Percentiles rank a stretch among this genome's conserved stretches.
Evolutionary conservation across 1,284 basidiomycete species (phyloP).

Genomic region (Pseudozyma pruni): DNA sequence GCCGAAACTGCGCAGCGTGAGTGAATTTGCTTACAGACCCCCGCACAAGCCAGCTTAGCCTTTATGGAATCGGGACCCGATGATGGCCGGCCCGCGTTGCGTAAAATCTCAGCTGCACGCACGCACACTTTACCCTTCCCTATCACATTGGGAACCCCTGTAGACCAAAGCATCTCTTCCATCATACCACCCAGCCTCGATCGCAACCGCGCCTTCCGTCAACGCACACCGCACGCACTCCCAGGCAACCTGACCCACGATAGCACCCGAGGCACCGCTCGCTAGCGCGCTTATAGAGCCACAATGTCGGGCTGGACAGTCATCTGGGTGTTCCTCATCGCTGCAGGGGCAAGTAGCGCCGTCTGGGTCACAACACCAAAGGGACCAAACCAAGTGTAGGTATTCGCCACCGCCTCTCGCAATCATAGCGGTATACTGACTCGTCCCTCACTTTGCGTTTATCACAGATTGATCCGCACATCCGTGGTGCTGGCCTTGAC

Average conservation of each 20-base stretch:
- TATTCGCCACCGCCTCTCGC: neutral
- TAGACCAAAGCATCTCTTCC: conserved; percentile 1
- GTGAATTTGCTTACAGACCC: conserved; percentile 5
- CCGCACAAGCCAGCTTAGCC: conserved; percentile 26
- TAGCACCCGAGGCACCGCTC: neutral
- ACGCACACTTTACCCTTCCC: conserved; percentile 1
- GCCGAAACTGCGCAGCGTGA: neutral
- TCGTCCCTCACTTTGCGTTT: neutral
- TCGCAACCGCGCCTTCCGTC: neutral
- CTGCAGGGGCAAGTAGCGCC: conserved; percentile 48
- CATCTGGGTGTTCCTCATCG: conserved; percentile 60
- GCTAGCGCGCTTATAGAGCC: conserved; percentile 1
- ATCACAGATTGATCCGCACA: conserved; percentile 60
- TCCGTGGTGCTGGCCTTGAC: conserved; percentile 58
- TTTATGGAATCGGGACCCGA: conserved; percentile 8
- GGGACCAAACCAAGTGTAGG: conserved; percentile 67
- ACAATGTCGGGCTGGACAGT: conserved; percentile 66
- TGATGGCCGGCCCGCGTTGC: too few relatives aligned
- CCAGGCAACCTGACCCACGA: too few relatives aligned
- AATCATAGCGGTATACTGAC: neutral
- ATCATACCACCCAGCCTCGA: neutral
- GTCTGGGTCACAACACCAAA: conserved; percentile 62
- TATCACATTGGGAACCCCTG: neutral
- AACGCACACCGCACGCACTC: too few relatives aligned
- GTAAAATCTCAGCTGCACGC: neutral